phyloP scores from a whole-genome alignment of 768 basidiomycete genomes.

The Kwoniella sp. region DNA sequence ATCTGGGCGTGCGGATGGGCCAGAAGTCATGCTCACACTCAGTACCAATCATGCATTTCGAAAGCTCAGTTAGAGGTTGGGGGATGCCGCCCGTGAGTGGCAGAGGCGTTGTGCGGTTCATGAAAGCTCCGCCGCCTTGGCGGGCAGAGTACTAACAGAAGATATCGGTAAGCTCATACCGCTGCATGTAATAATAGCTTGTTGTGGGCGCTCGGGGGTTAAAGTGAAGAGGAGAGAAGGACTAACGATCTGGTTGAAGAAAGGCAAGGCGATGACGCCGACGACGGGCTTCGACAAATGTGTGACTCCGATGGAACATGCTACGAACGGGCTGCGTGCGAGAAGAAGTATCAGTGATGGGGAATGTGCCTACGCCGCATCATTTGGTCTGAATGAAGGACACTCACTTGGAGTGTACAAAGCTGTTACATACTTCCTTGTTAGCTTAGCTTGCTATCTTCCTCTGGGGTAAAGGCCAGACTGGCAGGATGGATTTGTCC shows the following conservation, averaged over 20 bases:
- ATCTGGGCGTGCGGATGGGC: neutral
- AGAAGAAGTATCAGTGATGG: neutral
- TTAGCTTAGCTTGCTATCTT: conserved; percentile 1
- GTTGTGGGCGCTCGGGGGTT: neutral
- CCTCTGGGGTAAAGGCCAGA: no score
- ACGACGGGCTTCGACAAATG: conserved; percentile 76
- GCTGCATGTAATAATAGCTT: neutral
- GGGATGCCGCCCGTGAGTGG: conserved; percentile 61
- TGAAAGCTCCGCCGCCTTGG: conserved; percentile 76
- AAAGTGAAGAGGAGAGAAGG: neutral
- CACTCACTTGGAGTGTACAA: conserved; percentile 45
- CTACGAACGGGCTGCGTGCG: conserved; percentile 70
- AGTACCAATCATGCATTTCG: conserved; percentile 71
- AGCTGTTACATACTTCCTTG: no score
- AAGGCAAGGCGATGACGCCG: conserved; percentile 90
- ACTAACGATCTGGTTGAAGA: conserved; percentile 74
- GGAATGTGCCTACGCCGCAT: neutral
- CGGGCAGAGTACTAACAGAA: conserved; percentile 67
- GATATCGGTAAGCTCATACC: neutral
- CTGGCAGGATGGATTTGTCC: no score
- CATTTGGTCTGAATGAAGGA: conserved; percentile 57
- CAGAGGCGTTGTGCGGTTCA: conserved; percentile 64
- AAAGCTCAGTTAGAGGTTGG: conserved; percentile 68
- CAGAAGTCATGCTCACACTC: conserved; percentile 61
- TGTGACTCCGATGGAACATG: conserved; percentile 87